Evolutionary conservation across 148 eudicot species (phyloP).

Genomic region (Camellia lanceoleosa): DNA sequence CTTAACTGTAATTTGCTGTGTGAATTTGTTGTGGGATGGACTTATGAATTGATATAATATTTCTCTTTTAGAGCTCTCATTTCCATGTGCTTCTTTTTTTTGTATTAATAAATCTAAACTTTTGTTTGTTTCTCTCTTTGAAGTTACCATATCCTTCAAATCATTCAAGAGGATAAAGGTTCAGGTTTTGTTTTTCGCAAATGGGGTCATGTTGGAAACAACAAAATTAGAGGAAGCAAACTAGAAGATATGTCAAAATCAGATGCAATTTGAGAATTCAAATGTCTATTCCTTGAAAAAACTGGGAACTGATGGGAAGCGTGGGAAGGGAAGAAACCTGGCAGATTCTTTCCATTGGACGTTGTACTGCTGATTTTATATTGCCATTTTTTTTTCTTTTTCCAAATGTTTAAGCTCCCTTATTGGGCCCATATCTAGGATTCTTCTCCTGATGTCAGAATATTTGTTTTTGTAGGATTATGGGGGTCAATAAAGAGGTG

Average conservation of each 20-base stretch:
- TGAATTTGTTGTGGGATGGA: background rate
- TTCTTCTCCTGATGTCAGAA: background rate
- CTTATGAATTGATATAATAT: background rate
- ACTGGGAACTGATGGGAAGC: conserved; percentile 97
- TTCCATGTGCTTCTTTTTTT: background rate
- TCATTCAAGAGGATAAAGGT: conserved; percentile 90
- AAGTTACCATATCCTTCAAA: conserved; percentile 95
- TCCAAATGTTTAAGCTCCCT: background rate
- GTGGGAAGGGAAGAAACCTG: conserved; percentile 84
- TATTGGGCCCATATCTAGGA: background rate
- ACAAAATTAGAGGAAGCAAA: conserved; percentile 72
- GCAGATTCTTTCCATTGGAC: conserved; percentile 85
- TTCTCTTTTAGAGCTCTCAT: background rate
- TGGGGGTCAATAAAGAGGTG: conserved; percentile 67
- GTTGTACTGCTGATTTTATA: conserved; percentile 50
- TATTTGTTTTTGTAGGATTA: conserved; percentile 63
- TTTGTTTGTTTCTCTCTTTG: conserved; percentile 22
- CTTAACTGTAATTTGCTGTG: background rate
- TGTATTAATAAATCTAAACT: background rate
- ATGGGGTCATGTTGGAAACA: conserved; percentile 96
- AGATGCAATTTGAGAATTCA: conserved; percentile 72
- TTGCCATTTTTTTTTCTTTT: background rate
- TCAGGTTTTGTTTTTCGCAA: conserved; percentile 85
- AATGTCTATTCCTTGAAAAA: conserved; percentile 81
- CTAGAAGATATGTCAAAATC: conserved; percentile 64